Percentiles rank a stretch among this genome's conserved stretches.
phyloP scores from a whole-genome alignment of 1,139 yeast genomes.

The Scheffersomyces parashehatae region DNA sequence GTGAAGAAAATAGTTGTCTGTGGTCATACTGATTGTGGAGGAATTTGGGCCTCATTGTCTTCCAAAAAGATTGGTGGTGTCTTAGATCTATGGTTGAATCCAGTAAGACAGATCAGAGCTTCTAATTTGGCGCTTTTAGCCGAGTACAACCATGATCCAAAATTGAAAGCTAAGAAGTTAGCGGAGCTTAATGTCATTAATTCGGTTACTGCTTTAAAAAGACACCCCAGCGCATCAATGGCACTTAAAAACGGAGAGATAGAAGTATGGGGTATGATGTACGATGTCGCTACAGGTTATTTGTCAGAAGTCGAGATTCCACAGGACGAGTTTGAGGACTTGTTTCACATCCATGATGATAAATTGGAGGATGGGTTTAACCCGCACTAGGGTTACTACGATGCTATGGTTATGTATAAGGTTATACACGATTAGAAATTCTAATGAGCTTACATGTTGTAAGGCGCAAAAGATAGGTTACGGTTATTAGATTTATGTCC shows the following conservation, averaged over 20 bases:
- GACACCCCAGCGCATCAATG: slow-evolving; percentile 73
- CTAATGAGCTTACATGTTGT: too few relatives aligned
- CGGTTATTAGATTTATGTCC: too few relatives aligned
- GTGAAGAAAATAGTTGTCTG: slow-evolving; percentile 84
- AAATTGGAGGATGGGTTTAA: slow-evolving; percentile 27
- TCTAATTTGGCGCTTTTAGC: slow-evolving; percentile 52
- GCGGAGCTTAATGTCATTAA: slow-evolving; percentile 79
- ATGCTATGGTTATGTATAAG: background rate
- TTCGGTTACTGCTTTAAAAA: slow-evolving; percentile 55
- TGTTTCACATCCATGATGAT: slow-evolving; percentile 51
- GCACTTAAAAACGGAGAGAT: slow-evolving; percentile 75
- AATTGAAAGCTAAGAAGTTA: slow-evolving; percentile 60
- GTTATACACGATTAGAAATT: too few relatives aligned
- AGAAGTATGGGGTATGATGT: slow-evolving; percentile 85
- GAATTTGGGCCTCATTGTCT: slow-evolving; percentile 83
- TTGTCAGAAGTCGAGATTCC: slow-evolving; percentile 56
- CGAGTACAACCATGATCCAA: slow-evolving; percentile 45
- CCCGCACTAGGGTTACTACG: slow-evolving; percentile 13
- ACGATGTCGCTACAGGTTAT: slow-evolving; percentile 80
- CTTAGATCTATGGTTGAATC: slow-evolving; percentile 76
- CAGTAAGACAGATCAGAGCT: slow-evolving; percentile 70
- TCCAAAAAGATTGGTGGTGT: slow-evolving; percentile 72
- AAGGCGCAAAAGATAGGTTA: too few relatives aligned
- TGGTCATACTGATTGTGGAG: slow-evolving; percentile 99
- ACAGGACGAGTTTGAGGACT: slow-evolving; percentile 52